Conservation (phyloP, 805 yeast species). For the Ogataea populi-albae region DNA sequence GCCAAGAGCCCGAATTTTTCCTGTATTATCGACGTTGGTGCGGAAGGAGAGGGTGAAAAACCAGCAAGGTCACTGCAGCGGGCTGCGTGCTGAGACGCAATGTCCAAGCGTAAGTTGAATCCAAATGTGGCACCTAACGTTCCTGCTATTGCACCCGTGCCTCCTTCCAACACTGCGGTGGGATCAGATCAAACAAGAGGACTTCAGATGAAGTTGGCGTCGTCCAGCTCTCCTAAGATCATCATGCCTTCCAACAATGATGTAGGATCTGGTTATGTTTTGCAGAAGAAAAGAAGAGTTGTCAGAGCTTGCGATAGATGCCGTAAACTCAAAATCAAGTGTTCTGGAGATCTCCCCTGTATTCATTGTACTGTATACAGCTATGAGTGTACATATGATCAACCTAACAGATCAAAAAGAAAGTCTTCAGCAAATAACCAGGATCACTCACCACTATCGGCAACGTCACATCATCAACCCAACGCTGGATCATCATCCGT, state of each 20-base stretch:
- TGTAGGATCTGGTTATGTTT: conserved; percentile 11
- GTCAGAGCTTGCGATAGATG: conserved; percentile 54
- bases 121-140: too few relatives aligned
- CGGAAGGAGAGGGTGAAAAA: too few relatives aligned
- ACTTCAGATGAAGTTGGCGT: conserved; percentile 11
- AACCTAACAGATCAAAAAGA: conserved; percentile 48
- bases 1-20: too few relatives aligned
- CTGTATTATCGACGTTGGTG: too few relatives aligned
- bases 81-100: too few relatives aligned
- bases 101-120: conserved; percentile 1
- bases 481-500: neutral
- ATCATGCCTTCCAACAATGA: conserved; percentile 26
- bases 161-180: neutral
- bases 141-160: conserved; percentile 4
- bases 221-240: conserved; percentile 25
- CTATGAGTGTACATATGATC: conserved; percentile 80
- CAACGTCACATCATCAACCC: conserved; percentile 1
- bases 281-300: conserved; percentile 36
- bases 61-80: too few relatives aligned
- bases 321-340: conserved; percentile 48
- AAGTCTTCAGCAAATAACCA: conserved; percentile 20
- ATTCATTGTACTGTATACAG: conserved; percentile 77
- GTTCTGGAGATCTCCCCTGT: conserved; percentile 52
- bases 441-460: conserved; percentile 17
- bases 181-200: neutral